phyloP scores from a whole-genome alignment of 164 flowering plant species.

The Tetracentron sinense region DNA sequence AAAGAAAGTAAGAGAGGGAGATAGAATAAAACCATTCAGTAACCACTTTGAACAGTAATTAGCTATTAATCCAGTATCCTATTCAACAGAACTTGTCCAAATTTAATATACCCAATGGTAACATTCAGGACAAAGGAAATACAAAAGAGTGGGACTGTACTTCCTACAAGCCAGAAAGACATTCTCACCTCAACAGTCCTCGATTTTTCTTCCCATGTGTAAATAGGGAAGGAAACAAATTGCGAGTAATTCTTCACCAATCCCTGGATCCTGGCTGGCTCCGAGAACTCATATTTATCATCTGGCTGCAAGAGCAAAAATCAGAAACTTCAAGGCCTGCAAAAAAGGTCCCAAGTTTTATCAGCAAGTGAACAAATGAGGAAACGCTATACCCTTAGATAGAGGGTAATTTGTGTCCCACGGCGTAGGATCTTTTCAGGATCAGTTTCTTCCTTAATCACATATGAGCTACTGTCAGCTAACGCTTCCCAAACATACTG shows the following conservation, averaged over 20 bases:
- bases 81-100: too few species aligned
- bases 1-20: too few species aligned
- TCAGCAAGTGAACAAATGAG: neutral
- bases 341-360: neutral
- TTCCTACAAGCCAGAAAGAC: neutral
- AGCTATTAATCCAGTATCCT: too few species aligned
- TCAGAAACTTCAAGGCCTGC: neutral
- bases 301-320: slow-evolving; percentile 52
- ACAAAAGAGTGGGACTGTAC: neutral
- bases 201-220: slow-evolving; percentile 96
- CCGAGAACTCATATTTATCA: slow-evolving; percentile 92
- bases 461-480: slow-evolving; percentile 88
- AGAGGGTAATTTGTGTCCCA: slow-evolving; percentile 90
- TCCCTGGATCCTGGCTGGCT: slow-evolving; percentile 67
- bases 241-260: slow-evolving; percentile 98
- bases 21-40: too few species aligned
- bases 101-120: too few species aligned
- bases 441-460: slow-evolving; percentile 82
- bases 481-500: slow-evolving; percentile 90
- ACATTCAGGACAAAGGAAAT: too few species aligned
- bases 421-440: slow-evolving; percentile 71
- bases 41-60: too few species aligned
- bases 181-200: slow-evolving; percentile 81
- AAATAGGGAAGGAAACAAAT: slow-evolving; percentile 94
- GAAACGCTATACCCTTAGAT: slow-evolving; percentile 50